Percentiles rank a stretch among this genome's conserved stretches.
phyloP scores from a whole-genome alignment of 2,329 filamentous ascomycete genomes.

The Alternaria brassicae region DNA sequence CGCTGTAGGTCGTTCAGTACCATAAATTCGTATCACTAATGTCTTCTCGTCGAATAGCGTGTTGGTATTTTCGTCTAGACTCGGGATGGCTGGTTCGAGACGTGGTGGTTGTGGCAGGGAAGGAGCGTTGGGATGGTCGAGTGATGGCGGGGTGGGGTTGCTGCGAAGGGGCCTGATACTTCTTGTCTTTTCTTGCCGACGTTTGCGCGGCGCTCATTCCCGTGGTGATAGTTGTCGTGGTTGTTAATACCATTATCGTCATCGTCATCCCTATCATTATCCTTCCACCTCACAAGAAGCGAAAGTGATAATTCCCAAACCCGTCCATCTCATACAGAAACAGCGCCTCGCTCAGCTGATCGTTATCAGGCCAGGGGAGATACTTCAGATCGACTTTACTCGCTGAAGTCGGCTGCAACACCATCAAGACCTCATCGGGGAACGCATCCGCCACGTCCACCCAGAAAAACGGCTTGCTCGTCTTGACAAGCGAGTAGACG shows the following conservation, averaged over 20 bases:
- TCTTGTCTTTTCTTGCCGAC: too few species aligned
- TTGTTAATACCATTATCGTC: neutral
- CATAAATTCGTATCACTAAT: too few species aligned
- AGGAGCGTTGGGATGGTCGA: too few species aligned
- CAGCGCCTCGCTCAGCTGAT: neutral
- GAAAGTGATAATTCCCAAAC: constrained; percentile 1
- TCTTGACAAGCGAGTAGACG: constrained; percentile 14
- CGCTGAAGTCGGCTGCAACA: neutral
- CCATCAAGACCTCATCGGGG: constrained; percentile 2
- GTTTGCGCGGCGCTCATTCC: too few species aligned
- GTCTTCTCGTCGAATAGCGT: too few species aligned
- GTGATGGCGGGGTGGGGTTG: too few species aligned
- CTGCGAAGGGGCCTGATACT: too few species aligned
- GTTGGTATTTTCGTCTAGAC: too few species aligned
- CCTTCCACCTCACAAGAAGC: neutral
- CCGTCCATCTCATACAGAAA: constrained; percentile 7
- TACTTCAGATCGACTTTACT: neutral
- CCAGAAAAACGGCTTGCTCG: constrained; percentile 10
- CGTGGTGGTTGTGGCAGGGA: too few species aligned
- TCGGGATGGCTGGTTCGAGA: too few species aligned
- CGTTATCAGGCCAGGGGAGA: constrained; percentile 4
- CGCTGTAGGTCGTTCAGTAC: too few species aligned
- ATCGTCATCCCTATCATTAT: too few species aligned
- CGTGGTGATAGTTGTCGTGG: neutral
- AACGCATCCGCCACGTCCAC: constrained; percentile 3